Base-by-base conservation (phyloP, 1,284 basidiomycete genomes). In the Vanrija humicola region DNA sequence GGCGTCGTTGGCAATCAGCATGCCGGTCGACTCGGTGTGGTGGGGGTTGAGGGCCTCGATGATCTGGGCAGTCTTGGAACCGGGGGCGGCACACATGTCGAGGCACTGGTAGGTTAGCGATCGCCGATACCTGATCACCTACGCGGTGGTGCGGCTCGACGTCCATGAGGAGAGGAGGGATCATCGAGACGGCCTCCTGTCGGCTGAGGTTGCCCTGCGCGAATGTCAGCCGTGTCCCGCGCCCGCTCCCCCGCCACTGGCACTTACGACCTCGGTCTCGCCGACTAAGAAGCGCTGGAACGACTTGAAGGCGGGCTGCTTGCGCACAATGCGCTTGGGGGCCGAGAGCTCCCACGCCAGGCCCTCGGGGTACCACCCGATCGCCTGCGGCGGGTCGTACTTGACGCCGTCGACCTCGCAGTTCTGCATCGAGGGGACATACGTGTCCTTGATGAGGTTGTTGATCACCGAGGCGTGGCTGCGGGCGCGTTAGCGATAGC, bases 21-120 rank as follows among this genome's bases (percentile, higher is more conserved):
- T 55, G 42, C 77, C 74, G 23, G 68, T 72, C 16, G 68, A 72
- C 43, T 57, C 56, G 29, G 67, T 68, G 59, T 74, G 64, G 52
- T 76, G 69, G 14, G 74, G 75, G 65, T 76, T 77, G 49, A 77
- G 67, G 10, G 75, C 73, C 62, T 77, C 75, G 58, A 75, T 74
- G 61, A 75, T 76, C 61, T 77, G 73, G 12, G 74, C 69, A 9
- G 74, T 74, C 67, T 99, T 98, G 29, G 92, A 96, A 15, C 96
- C 96, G 1, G 96, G 96, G 1, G 96, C 95, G n/a, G 96, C 96
- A 72, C 95, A 99, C 89, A 97, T 92, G 77, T 99, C 95, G 65
- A 98, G 85, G 39, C 92, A 90, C 87, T 91, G 59, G 12, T 23
- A 38, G 12, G 5, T 50, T 26, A 63, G 55, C 40, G 8, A 15